A percentile compares a stretch with the other conserved stretches of the same genome.
Conservation (phyloP, 2,329 filamentous ascomycete genomes). For the Curvularia verruculosa region DNA sequence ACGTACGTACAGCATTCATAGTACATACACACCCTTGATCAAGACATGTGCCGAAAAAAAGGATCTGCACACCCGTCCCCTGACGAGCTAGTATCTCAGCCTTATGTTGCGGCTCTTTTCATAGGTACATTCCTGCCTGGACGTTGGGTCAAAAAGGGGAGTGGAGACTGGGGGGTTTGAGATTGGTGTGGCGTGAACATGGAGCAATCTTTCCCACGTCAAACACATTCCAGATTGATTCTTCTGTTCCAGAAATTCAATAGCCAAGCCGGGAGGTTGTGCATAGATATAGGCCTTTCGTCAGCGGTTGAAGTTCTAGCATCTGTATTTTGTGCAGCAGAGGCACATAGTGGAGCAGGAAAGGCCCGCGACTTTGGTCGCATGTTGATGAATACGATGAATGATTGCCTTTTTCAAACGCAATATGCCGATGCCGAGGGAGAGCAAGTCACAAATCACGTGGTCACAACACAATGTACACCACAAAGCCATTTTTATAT, state of each 20-base stretch:
- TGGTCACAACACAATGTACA: background rate
- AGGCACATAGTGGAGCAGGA: background rate
- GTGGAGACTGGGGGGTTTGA: background rate
- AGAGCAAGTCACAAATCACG: background rate
- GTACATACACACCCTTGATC: background rate
- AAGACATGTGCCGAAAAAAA: background rate
- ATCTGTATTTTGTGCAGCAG: background rate
- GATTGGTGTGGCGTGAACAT: background rate
- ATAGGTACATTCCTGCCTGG: background rate
- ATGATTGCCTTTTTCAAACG: background rate
- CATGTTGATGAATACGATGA: background rate
- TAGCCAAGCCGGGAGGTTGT: background rate
- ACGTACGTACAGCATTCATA: no score
- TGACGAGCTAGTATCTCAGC: background rate
- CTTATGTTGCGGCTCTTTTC: background rate
- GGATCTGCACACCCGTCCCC: background rate
- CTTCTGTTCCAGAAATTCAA: background rate
- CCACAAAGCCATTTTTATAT: no score
- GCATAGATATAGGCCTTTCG: background rate
- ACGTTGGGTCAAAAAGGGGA: no score
- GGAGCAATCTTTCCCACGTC: background rate
- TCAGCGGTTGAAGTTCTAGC: background rate
- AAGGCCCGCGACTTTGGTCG: no score
- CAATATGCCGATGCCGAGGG: background rate
- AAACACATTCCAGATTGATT: slow-evolving; percentile 2